Percentiles rank a stretch among this genome's conserved stretches.
Evolutionary conservation across 208 protist species (phyloP).

Genomic region (Trypanosoma platydactyli): DNA sequence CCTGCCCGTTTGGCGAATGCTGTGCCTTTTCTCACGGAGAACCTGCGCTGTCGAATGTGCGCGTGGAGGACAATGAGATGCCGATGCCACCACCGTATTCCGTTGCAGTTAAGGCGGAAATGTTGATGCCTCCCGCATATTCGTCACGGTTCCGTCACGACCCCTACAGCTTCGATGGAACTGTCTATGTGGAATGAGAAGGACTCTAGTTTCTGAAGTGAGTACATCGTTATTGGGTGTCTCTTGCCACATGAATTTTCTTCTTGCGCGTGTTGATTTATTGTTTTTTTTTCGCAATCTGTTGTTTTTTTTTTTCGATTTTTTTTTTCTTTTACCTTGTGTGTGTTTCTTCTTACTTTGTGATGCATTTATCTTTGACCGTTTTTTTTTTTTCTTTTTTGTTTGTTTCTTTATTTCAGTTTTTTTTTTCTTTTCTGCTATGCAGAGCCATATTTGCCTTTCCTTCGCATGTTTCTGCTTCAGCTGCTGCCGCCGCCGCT

Average conservation of each 20-base stretch:
- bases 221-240: no score
- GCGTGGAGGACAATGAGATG: slow-evolving; percentile 20
- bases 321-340: slow-evolving; percentile 31
- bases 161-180: slow-evolving; percentile 75
- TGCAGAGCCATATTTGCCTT: neutral
- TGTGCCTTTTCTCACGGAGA: slow-evolving; percentile 90
- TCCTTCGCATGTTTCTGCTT: slow-evolving; percentile 7
- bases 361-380: slow-evolving; percentile 5
- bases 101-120: slow-evolving; percentile 51
- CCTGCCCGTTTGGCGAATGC: slow-evolving; percentile 77
- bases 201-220: no score
- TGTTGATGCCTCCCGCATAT: slow-evolving; percentile 59
- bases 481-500: neutral
- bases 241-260: neutral
- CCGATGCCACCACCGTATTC: slow-evolving; percentile 75
- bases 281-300: slow-evolving; percentile 5
- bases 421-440: slow-evolving; percentile 12
- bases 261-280: neutral
- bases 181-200: slow-evolving; percentile 47
- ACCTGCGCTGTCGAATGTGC: slow-evolving; percentile 26
- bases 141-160: slow-evolving; percentile 84
- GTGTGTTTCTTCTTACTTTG: slow-evolving; percentile 19
- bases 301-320: slow-evolving; percentile 8
- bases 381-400: slow-evolving; percentile 15
- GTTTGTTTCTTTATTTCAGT: slow-evolving; percentile 19